Evolutionary conservation across 2,329 filamentous ascomycete species (phyloP).

Genomic region (Aureobasidium mangrovei): DNA sequence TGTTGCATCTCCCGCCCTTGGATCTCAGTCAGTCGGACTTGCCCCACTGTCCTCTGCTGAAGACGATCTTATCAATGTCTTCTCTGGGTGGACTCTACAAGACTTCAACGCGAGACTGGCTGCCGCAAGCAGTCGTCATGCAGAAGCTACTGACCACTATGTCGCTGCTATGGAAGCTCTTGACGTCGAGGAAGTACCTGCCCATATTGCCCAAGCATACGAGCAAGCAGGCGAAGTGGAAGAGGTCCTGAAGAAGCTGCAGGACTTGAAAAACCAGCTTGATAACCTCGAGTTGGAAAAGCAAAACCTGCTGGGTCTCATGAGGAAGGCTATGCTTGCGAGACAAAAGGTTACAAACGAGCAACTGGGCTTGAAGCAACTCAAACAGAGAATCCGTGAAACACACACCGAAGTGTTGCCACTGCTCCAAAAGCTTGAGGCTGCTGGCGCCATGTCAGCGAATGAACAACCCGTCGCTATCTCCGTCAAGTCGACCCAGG

Average conservation of each 20-base stretch:
- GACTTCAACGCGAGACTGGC: background rate
- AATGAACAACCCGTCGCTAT: background rate
- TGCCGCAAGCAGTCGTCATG: constrained; percentile 2
- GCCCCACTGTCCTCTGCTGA: constrained; percentile 5
- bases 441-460: background rate
- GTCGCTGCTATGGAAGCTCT: constrained; percentile 11
- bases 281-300: constrained; percentile 7
- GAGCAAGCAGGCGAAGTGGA: constrained; percentile 1
- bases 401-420: constrained; percentile 10
- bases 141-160: constrained; percentile 11
- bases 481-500: constrained; percentile 25
- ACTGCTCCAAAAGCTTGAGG: constrained; percentile 7
- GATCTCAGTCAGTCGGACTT: background rate
- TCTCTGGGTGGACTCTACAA: constrained; percentile 2
- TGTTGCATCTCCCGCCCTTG: background rate
- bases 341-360: constrained; percentile 11
- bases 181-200: constrained; percentile 10
- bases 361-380: constrained; percentile 9
- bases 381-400: constrained; percentile 11
- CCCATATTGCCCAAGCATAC: background rate
- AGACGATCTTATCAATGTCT: constrained; percentile 8
- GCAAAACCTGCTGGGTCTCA: constrained; percentile 1
- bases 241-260: constrained; percentile 7
- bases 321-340: constrained; percentile 14
- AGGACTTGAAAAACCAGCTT: constrained; percentile 1